Base-by-base conservation (phyloP, 345 rosid species). In the Eucalyptus albens region DNA sequence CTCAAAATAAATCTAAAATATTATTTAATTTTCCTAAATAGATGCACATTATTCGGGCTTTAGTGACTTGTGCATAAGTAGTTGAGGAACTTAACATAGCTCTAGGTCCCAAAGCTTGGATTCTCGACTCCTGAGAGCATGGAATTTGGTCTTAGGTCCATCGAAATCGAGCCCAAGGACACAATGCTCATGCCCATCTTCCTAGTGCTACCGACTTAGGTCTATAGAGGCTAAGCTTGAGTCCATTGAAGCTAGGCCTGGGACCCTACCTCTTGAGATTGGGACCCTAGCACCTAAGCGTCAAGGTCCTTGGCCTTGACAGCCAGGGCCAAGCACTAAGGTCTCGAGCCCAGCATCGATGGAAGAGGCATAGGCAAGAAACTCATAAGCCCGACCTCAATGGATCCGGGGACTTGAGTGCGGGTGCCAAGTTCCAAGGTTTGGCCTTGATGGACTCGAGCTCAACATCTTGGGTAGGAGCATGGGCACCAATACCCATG, bases 361-460 rank as follows among this genome's bases (percentile, higher is more conserved):
- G 62, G 29, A 10, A 1, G 2, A 56, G 62, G 62, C 62, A 56
- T 22, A 16, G 29, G 62, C 13, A 24, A 0, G 62, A 56, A 12
- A 56, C 24, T 56, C 13, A 1, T 56, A 56, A 56, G 13, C 62
- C 13, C 29, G 0, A 10, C 62, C 29, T 56, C 62, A 56, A 56
- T 24, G 29, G 62, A 56, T 24, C 1, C 1, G 1, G 1, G 29
- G 13, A 56, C 29, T 2, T 56, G 3, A 24, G 62, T 24, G 29
- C 3, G 1, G 13, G 29, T 24, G 29, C 11, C 13, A 22, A 24
- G 62, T 22, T 56, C 62, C 29, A 56, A 56, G 29, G 62, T 27
- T 56, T 27, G 12, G 6, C 62, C 62, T 56, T 12, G 6, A 56
- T 56, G 19, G 29, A 56, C 62, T 5, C 3, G 1, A 56, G 29